Percentiles rank a stretch among this genome's conserved stretches.
These are phyloP conservation scores for Dendrobium nobile DNA, from an alignment of 106 monocot genomes.

Conservation along the genomic window DNA sequence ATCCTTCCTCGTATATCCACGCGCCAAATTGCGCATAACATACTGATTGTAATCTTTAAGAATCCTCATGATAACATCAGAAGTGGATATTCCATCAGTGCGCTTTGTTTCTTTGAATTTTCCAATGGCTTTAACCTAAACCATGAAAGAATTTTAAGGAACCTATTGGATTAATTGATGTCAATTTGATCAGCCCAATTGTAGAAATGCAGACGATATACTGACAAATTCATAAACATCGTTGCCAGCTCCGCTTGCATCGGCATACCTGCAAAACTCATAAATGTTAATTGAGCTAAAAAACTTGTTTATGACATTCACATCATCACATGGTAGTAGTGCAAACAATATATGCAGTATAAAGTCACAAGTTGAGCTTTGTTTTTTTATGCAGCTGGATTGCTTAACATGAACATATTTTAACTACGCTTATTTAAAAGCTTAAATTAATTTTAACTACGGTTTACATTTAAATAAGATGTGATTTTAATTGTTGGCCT, in stretches of 20 bases:
- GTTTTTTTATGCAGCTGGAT: too few species aligned
- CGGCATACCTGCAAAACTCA: slow-evolving; percentile 54
- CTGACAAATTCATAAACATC: slow-evolving; percentile 89
- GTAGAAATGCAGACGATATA: not conserved
- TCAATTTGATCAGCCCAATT: not conserved
- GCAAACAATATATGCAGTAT: too few species aligned
- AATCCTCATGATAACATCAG: slow-evolving; percentile 89
- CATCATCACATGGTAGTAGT: too few species aligned
- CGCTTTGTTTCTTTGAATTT: slow-evolving; percentile 88
- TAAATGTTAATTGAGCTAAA: too few species aligned
- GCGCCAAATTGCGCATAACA: slow-evolving; percentile 84
- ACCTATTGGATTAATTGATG: not conserved
- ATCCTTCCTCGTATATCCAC: slow-evolving; percentile 77
- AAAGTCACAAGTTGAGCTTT: too few species aligned
- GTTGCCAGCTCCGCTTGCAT: slow-evolving; percentile 77
- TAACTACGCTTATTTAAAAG: too few species aligned
- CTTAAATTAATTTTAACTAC: too few species aligned
- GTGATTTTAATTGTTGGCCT: too few species aligned
- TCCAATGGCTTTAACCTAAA: slow-evolving; percentile 69
- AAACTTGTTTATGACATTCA: too few species aligned
- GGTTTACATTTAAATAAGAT: too few species aligned
- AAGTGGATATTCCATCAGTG: slow-evolving; percentile 75
- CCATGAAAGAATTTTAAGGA: not conserved
- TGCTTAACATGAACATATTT: too few species aligned
- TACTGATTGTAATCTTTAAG: slow-evolving; percentile 82